Percentiles rank a stretch among this genome's conserved stretches.
Evolutionary conservation across 192 early-diverging fungal genomes (phyloP).

Genomic region (Coemansia furcata): DNA sequence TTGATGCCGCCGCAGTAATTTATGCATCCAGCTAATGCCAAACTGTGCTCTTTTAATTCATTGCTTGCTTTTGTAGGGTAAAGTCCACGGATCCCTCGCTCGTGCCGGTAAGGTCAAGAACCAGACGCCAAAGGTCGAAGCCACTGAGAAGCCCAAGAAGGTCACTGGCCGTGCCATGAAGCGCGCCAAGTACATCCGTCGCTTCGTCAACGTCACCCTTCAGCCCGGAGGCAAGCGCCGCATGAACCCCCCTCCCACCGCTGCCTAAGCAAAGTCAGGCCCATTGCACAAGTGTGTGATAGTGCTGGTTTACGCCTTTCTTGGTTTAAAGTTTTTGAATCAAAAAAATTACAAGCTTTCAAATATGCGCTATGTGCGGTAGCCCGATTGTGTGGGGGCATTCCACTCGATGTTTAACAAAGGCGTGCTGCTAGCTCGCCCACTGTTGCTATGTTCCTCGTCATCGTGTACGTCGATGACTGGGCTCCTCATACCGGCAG

Average conservation of each 20-base stretch:
- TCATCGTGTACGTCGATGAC: background rate
- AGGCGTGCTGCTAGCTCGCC: background rate
- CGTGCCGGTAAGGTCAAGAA: constrained; percentile 99
- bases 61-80: constrained; percentile 71
- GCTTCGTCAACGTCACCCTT: constrained; percentile 86
- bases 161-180: constrained; percentile 90
- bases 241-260: constrained; percentile 53
- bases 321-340: constrained; percentile 1
- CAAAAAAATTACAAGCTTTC: background rate
- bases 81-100: constrained; percentile 99
- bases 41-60: background rate
- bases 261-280: constrained; percentile 8
- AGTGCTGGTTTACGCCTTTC: background rate
- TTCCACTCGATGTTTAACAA: constrained; percentile 1
- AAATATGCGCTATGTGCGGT: background rate
- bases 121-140: constrained; percentile 97
- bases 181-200: constrained; percentile 93
- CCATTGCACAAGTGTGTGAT: background rate
- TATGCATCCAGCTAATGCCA: background rate
- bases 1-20: background rate
- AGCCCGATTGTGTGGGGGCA: background rate
- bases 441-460: constrained; percentile 4
- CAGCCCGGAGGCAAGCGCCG: constrained; percentile 83
- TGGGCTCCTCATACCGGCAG: background rate
- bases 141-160: constrained; percentile 97